These are phyloP conservation scores for Naganishia albida DNA, from an alignment of 1,284 basidiomycete genomes.

Conservation along the genomic window DNA sequence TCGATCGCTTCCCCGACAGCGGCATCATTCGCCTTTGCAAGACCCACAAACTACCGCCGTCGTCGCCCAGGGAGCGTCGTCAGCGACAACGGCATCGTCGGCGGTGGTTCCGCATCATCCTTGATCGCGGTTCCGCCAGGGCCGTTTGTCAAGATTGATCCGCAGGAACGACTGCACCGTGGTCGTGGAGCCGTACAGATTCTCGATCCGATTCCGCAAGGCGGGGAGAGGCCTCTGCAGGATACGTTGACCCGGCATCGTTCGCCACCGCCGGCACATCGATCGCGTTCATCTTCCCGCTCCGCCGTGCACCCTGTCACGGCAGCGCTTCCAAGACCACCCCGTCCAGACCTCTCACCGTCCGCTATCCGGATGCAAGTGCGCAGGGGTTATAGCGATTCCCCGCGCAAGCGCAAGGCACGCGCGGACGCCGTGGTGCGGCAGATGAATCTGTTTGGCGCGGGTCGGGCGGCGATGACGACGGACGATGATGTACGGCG, in stretches of 20 bases:
- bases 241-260: slow-evolving; percentile 30
- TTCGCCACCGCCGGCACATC: slow-evolving; percentile 26
- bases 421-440: background rate
- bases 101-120: slow-evolving; percentile 26
- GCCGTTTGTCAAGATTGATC: slow-evolving; percentile 30
- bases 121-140: background rate
- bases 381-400: slow-evolving; percentile 23
- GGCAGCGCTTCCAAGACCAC: background rate
- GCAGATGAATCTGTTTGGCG: slow-evolving; percentile 11
- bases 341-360: slow-evolving; percentile 20
- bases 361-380: slow-evolving; percentile 28
- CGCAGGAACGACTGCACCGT: slow-evolving; percentile 12
- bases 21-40: slow-evolving; percentile 26
- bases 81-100: slow-evolving; percentile 11
- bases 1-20: background rate
- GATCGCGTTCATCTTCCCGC: slow-evolving; percentile 2
- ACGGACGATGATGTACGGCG: slow-evolving; percentile 12
- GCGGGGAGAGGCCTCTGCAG: background rate
- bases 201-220: slow-evolving; percentile 17
- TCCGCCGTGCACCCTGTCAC: background rate
- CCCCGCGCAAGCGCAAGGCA: slow-evolving; percentile 14
- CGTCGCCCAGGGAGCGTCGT: slow-evolving; percentile 21
- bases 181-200: slow-evolving; percentile 31
- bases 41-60: slow-evolving; percentile 33
- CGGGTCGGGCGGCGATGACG: slow-evolving; percentile 2